Conservation (phyloP, 2,329 filamentous ascomycete genomes). For the Lasiodiplodia hormozganensis region DNA sequence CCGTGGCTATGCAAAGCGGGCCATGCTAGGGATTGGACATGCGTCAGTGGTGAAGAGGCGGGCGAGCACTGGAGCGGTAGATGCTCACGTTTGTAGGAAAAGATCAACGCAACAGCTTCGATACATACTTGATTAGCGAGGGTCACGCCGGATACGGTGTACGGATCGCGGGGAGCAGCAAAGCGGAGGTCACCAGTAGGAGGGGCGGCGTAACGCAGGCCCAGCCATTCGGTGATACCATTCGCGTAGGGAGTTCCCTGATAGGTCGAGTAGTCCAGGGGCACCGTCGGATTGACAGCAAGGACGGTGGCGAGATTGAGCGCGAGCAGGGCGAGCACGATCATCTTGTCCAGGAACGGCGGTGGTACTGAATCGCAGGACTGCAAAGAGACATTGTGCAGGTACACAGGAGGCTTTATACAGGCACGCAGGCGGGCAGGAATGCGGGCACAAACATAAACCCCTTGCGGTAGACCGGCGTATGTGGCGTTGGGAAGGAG, state of each 20-base stretch:
- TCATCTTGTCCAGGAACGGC: conserved; percentile 7
- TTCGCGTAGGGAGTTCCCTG: conserved; percentile 61
- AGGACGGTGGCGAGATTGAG: conserved; percentile 30
- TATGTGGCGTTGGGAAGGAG: not conserved
- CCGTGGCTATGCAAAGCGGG: conserved; percentile 26
- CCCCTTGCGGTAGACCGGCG: conserved; percentile 9
- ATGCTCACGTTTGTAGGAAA: not conserved
- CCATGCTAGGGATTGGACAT: conserved; percentile 12
- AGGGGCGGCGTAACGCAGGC: conserved; percentile 74
- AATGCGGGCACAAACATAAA: conserved; percentile 10
- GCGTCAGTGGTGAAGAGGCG: not conserved
- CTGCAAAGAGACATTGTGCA: not conserved
- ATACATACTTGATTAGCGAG: conserved; percentile 61
- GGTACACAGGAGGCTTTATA: conserved; percentile 19
- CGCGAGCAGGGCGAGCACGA: not conserved
- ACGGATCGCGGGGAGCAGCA: conserved; percentile 69
- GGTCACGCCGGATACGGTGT: conserved; percentile 53
- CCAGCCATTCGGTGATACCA: conserved; percentile 73
- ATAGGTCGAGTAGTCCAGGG: conserved; percentile 71
- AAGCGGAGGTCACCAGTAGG: conserved; percentile 73
- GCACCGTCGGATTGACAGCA: conserved; percentile 53
- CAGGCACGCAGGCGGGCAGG: conserved; percentile 10
- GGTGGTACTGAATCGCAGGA: not conserved
- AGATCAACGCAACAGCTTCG: not conserved
- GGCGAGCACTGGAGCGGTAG: not conserved